phyloP scores from a whole-genome alignment of 2,329 filamentous ascomycete genomes.

The Clarireedia hainanense region DNA sequence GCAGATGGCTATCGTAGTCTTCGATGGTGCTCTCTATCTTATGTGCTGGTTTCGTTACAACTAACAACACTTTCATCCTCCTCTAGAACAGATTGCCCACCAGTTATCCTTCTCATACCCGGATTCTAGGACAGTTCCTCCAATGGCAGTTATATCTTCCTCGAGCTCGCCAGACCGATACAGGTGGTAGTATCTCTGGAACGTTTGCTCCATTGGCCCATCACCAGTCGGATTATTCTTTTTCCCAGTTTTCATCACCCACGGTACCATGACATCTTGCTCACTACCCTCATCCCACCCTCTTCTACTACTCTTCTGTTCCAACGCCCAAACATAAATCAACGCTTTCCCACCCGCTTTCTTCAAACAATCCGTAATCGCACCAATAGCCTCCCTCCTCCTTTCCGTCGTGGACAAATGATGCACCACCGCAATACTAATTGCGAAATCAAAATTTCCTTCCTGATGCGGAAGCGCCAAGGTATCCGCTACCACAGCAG shows the following conservation, averaged over 20 bases:
- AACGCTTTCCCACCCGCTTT: slow-evolving; percentile 55
- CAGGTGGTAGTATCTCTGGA: slow-evolving; percentile 89
- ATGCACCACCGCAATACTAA: slow-evolving; percentile 90
- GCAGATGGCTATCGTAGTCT: too few relatives aligned
- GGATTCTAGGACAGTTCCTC: slow-evolving; percentile 65
- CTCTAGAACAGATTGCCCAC: slow-evolving; percentile 63
- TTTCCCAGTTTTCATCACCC: slow-evolving; percentile 57
- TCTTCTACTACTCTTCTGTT: slow-evolving; percentile 77
- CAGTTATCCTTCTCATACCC: slow-evolving; percentile 98
- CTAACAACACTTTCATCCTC: background rate
- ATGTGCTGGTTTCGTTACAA: background rate
- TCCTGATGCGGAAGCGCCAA: slow-evolving; percentile 71
- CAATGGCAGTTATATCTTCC: slow-evolving; percentile 64
- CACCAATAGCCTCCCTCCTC: slow-evolving; percentile 62
- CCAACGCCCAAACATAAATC: slow-evolving; percentile 91
- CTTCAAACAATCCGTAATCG: slow-evolving; percentile 60
- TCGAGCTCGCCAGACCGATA: slow-evolving; percentile 85
- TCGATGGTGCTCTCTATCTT: too few relatives aligned
- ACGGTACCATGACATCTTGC: slow-evolving; percentile 93
- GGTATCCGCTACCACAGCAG: slow-evolving; percentile 72
- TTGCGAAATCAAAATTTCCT: slow-evolving; percentile 72
- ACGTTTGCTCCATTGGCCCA: slow-evolving; percentile 37
- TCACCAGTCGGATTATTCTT: slow-evolving; percentile 27
- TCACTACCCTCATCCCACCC: slow-evolving; percentile 79
- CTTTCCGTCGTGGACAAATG: slow-evolving; percentile 76